Percentiles rank a stretch among this genome's conserved stretches.
Evolutionary conservation across 106 monocot genomes (phyloP).

Genomic region (Iris macrosiphon): DNA sequence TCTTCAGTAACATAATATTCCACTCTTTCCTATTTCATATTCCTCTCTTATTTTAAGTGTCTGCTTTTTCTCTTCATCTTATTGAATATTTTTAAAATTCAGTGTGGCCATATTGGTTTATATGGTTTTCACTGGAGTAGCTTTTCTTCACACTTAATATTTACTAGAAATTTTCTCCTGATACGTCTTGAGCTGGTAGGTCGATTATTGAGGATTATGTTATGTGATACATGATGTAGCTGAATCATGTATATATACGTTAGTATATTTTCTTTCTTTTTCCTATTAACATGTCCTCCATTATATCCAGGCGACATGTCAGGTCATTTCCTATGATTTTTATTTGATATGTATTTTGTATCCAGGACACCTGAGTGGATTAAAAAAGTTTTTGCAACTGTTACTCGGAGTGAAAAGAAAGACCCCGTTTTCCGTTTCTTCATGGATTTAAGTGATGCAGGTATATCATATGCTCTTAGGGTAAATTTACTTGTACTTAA

Average conservation of each 20-base stretch:
- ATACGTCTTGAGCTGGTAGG: no score
- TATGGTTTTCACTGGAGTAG: background rate
- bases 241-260: no score
- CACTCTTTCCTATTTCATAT: background rate
- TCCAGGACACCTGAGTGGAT: conserved; percentile 77
- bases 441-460: conserved; percentile 95
- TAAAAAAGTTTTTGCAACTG: conserved; percentile 44
- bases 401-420: conserved; percentile 42
- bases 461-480: conserved; percentile 20
- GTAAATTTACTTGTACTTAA: background rate
- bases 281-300: no score
- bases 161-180: no score
- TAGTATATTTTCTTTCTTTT: no score
- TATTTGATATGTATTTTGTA: conserved; percentile 8
- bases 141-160: background rate
- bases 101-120: background rate
- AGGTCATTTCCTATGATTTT: no score
- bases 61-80: background rate
- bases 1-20: background rate
- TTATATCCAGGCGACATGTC: no score
- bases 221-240: no score
- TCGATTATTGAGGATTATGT: no score
- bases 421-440: conserved; percentile 92
- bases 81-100: background rate
- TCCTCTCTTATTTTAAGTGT: background rate